phyloP scores from a whole-genome alignment of 1,284 basidiomycete species.

The Leccinum solheimii region DNA sequence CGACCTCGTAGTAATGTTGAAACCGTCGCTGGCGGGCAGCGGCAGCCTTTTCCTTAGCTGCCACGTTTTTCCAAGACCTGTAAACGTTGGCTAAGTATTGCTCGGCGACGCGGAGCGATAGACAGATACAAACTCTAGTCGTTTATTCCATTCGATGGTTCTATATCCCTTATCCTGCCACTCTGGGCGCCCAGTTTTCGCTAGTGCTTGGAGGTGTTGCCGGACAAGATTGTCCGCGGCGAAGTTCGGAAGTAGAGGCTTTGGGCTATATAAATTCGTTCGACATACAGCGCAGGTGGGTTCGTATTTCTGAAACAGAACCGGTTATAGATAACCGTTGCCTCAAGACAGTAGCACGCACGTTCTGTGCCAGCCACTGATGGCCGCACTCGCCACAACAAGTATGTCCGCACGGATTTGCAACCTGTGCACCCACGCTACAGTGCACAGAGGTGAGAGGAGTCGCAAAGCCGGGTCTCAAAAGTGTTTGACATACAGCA shows the following conservation, averaged over 20 bases:
- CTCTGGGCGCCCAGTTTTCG: constrained; percentile 39
- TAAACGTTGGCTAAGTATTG: neutral
- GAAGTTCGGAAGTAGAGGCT: constrained; percentile 53
- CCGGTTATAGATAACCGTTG: constrained; percentile 1
- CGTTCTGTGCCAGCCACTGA: constrained; percentile 48
- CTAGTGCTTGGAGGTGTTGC: constrained; percentile 45
- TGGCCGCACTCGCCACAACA: constrained; percentile 55
- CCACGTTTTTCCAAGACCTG: constrained; percentile 33
- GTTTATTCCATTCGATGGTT: constrained; percentile 44
- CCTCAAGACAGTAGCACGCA: constrained; percentile 19
- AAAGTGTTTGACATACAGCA: constrained; percentile 42
- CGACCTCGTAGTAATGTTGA: constrained; percentile 13
- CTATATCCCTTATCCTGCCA: constrained; percentile 48
- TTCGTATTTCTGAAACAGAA: constrained; percentile 32
- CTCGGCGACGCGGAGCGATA: neutral
- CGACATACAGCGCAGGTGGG: constrained; percentile 53
- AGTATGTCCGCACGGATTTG: constrained; percentile 59
- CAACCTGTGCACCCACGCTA: constrained; percentile 52
- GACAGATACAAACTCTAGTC: constrained; percentile 43
- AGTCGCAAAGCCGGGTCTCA: neutral
- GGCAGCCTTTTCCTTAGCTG: constrained; percentile 16
- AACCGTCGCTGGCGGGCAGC: constrained; percentile 11
- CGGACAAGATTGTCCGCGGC: constrained; percentile 51
- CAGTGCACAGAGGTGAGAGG: constrained; percentile 4
- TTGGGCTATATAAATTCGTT: constrained; percentile 34